Evolutionary conservation across 176 grass and related monocot species (phyloP).

Genomic region (Oryza coarctata): DNA sequence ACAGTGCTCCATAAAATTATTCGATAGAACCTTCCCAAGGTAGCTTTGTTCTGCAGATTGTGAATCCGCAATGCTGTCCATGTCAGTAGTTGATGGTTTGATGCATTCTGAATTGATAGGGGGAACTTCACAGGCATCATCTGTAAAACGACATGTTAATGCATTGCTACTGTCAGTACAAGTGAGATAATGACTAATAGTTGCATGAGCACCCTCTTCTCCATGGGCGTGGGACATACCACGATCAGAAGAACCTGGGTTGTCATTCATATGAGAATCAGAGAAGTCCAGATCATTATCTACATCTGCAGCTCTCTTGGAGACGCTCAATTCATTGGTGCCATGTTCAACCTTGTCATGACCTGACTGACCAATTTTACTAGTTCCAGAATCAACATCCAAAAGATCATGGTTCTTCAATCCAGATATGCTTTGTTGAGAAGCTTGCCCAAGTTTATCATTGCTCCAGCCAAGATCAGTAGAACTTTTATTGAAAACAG

Average conservation of each 20-base stretch:
- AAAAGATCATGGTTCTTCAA: constrained; percentile 46
- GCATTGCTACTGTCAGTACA: constrained; percentile 44
- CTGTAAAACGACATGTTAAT: constrained; percentile 36
- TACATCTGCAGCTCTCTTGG: neutral
- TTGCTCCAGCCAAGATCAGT: constrained; percentile 35
- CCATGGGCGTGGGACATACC: neutral
- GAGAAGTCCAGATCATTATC: constrained; percentile 13
- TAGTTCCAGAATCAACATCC: constrained; percentile 53
- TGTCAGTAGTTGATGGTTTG: constrained; percentile 23
- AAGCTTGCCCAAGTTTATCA: constrained; percentile 38
- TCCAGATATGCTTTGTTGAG: constrained; percentile 46
- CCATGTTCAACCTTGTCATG: constrained; percentile 31
- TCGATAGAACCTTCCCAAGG: constrained; percentile 32
- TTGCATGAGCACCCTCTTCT: constrained; percentile 28
- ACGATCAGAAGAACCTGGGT: constrained; percentile 1
- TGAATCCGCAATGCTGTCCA: constrained; percentile 26
- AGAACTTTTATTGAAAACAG: constrained; percentile 36
- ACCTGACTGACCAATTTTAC: constrained; percentile 38
- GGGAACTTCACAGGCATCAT: constrained; percentile 7
- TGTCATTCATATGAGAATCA: constrained; percentile 25
- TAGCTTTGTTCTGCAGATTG: constrained; percentile 29
- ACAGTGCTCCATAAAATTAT: constrained; percentile 27
- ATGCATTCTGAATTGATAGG: constrained; percentile 28
- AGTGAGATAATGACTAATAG: constrained; percentile 31
- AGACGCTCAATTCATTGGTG: constrained; percentile 16